Percentiles rank a stretch among this genome's conserved stretches.
These are phyloP conservation scores for Pseudogymnoascus sp. DNA, from an alignment of 2,329 filamentous ascomycete genomes.

Conservation along the genomic window DNA sequence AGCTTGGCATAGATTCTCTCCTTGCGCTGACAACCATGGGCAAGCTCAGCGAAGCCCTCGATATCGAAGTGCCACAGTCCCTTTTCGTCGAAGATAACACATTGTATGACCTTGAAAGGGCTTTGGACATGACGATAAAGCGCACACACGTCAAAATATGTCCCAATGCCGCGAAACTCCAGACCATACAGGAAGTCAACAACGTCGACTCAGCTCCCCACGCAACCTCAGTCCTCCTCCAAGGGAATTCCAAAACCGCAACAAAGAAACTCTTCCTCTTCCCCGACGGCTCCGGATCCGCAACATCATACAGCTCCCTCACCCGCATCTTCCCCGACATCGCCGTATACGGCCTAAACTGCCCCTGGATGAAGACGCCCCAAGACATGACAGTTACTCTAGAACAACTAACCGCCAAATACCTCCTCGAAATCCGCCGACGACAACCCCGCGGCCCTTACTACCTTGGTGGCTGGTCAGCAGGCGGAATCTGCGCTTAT, in stretches of 20 bases:
- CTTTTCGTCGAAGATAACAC: conserved; percentile 5
- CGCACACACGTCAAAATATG: background rate
- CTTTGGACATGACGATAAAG: background rate
- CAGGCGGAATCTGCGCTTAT: conserved; percentile 42
- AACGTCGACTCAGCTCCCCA: background rate
- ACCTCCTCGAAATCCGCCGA: conserved; percentile 36
- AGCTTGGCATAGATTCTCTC: conserved; percentile 9
- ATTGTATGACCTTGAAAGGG: background rate
- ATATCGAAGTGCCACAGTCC: conserved; percentile 8
- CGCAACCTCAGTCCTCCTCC: conserved; percentile 27
- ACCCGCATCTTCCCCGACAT: conserved; percentile 26
- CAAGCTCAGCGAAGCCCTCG: background rate
- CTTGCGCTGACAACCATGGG: conserved; percentile 5
- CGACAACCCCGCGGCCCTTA: conserved; percentile 39
- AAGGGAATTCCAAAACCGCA: conserved; percentile 23
- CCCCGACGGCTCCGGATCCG: conserved; percentile 37
- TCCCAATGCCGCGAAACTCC: background rate
- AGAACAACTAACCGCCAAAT: conserved; percentile 29
- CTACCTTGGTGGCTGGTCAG: conserved; percentile 44
- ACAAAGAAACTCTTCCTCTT: conserved; percentile 31
- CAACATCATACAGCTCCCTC: conserved; percentile 32
- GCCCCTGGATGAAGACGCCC: conserved; percentile 30
- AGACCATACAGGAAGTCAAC: background rate
- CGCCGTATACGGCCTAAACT: conserved; percentile 33
- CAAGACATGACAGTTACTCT: conserved; percentile 27